phyloP scores from a whole-genome alignment of 2,329 filamentous ascomycete genomes.

The Alternaria burnsii region DNA sequence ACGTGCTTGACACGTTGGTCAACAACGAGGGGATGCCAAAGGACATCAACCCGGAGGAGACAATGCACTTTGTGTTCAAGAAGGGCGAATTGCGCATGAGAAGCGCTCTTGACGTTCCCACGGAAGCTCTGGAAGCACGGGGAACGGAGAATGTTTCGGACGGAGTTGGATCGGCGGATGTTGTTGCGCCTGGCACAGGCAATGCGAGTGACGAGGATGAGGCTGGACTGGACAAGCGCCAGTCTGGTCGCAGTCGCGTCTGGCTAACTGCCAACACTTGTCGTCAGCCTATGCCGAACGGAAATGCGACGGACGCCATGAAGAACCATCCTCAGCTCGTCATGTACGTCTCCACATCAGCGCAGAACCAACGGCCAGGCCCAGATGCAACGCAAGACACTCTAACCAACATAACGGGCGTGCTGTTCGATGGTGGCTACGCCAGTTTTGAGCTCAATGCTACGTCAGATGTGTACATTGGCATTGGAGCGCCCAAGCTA shows the following conservation, averaged over 20 bases:
- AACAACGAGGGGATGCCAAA: conserved; percentile 72
- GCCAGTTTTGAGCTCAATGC: conserved; percentile 70
- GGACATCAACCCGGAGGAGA: conserved; percentile 70
- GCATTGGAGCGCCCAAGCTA: conserved; percentile 74
- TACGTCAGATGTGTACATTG: conserved; percentile 76
- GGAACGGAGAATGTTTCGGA: conserved; percentile 22
- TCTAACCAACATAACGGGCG: conserved; percentile 47
- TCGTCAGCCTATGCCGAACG: conserved; percentile 71
- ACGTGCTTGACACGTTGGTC: conserved; percentile 58
- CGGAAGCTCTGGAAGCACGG: conserved; percentile 39
- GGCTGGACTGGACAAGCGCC: conserved; percentile 31
- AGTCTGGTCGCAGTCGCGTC: conserved; percentile 56
- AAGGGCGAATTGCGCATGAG: conserved; percentile 62
- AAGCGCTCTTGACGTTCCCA: conserved; percentile 33
- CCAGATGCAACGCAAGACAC: conserved; percentile 62
- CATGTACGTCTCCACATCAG: conserved; percentile 76
- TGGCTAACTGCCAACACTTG: conserved; percentile 91
- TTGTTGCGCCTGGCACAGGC: not conserved
- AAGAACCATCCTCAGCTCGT: conserved; percentile 69
- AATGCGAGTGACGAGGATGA: not conserved
- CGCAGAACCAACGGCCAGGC: conserved; percentile 71
- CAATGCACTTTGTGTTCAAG: conserved; percentile 71
- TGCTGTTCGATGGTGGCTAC: conserved; percentile 73
- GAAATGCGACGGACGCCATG: conserved; percentile 54
- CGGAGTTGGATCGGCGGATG: not conserved